Conservation (phyloP, 2,329 filamentous ascomycete genomes). For the Penicillium sp. region DNA sequence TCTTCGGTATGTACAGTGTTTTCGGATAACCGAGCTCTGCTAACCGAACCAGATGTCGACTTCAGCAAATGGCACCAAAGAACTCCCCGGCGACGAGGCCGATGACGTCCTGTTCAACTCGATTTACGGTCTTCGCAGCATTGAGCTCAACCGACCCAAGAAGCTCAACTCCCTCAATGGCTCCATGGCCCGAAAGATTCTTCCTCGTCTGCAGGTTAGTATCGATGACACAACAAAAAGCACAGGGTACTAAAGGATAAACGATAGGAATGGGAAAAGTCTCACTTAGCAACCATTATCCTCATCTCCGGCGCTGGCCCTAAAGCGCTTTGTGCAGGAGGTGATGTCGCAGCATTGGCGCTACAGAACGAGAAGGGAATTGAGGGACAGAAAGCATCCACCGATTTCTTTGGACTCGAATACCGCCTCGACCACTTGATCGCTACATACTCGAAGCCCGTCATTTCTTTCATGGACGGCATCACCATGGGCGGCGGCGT, state of each 20-base stretch:
- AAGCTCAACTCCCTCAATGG: slow-evolving; percentile 91
- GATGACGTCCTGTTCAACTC: slow-evolving; percentile 93
- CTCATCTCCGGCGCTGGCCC: slow-evolving; percentile 87
- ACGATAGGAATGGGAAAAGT: slow-evolving; percentile 81
- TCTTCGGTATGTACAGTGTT: slow-evolving; percentile 49
- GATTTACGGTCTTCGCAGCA: slow-evolving; percentile 82
- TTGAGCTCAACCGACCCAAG: slow-evolving; percentile 89
- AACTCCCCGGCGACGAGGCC: slow-evolving; percentile 67
- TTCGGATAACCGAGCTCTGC: not conserved
- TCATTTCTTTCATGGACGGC: slow-evolving; percentile 93
- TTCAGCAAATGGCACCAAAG: slow-evolving; percentile 44
- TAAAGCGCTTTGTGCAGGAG: slow-evolving; percentile 87
- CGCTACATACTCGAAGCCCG: slow-evolving; percentile 89
- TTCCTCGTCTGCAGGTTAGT: slow-evolving; percentile 69
- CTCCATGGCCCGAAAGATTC: slow-evolving; percentile 94
- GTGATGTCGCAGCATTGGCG: slow-evolving; percentile 81
- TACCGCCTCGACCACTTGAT: slow-evolving; percentile 96
- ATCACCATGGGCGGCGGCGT: slow-evolving; percentile 98
- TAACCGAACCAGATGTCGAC: slow-evolving; percentile 45
- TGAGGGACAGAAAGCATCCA: slow-evolving; percentile 71
- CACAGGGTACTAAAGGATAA: slow-evolving; percentile 10
- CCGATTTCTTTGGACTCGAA: slow-evolving; percentile 89
- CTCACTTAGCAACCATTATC: slow-evolving; percentile 87
- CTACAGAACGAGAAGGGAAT: slow-evolving; percentile 65
- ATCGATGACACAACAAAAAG: not conserved